A percentile compares a stretch with the other conserved stretches of the same genome.
phyloP scores from a whole-genome alignment of 2,329 filamentous ascomycete species.

The Chlorencoelia australis region DNA sequence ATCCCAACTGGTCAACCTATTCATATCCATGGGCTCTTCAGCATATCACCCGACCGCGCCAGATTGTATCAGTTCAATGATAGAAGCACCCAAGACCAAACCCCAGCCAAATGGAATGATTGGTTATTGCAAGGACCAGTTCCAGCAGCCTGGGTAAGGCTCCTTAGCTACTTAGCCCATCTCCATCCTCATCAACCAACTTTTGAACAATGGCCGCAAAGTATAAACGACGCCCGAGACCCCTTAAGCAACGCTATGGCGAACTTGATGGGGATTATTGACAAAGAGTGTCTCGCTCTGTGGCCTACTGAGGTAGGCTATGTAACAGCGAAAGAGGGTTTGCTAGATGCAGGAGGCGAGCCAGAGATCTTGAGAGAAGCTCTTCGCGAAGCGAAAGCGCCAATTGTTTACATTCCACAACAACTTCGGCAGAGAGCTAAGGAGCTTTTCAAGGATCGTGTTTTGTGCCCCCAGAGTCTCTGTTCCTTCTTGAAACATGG shows the following conservation, averaged over 20 bases:
- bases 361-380: conserved; percentile 10
- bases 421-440: conserved; percentile 4
- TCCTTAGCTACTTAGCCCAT: conserved; percentile 11
- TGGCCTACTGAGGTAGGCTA: conserved; percentile 17
- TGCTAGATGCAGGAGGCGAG: conserved; percentile 10
- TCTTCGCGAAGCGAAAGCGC: conserved; percentile 16
- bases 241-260: conserved; percentile 9
- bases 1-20: conserved; percentile 26
- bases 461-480: conserved; percentile 9
- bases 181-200: conserved; percentile 5
- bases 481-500: conserved; percentile 9
- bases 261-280: conserved; percentile 12
- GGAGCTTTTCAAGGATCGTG: conserved; percentile 8
- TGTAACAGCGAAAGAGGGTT: conserved; percentile 5
- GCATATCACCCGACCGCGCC: conserved; percentile 26
- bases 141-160: conserved; percentile 21
- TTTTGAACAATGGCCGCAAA: conserved; percentile 16
- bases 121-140: conserved; percentile 21
- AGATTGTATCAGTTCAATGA: conserved; percentile 21
- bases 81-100: conserved; percentile 15
- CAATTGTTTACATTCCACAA: conserved; percentile 17
- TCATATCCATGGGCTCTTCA: conserved; percentile 28
- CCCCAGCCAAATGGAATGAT: conserved; percentile 24
- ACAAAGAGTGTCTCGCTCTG: conserved; percentile 10
- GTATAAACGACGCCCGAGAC: conserved; percentile 4